Conservation (phyloP, 2,329 filamentous ascomycete species). For the Clonostachys chloroleuca region DNA sequence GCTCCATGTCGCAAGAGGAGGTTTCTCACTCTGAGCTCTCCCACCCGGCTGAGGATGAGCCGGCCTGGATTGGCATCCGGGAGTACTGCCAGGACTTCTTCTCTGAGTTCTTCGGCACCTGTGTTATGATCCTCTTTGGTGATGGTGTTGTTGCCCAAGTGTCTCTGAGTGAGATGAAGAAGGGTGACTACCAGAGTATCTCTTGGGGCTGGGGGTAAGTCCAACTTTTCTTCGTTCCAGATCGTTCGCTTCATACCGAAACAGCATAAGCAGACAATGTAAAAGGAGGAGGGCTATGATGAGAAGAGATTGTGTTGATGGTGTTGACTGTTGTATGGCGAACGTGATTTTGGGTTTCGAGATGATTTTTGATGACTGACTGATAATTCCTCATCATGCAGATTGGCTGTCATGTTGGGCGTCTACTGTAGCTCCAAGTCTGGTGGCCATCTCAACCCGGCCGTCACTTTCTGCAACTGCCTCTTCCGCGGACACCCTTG, state of each 20-base stretch:
- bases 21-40: background rate
- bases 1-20: conserved; percentile 8
- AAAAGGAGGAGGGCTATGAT: no score
- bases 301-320: no score
- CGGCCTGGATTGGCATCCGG: conserved; percentile 48
- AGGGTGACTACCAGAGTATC: conserved; percentile 45
- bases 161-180: conserved; percentile 43
- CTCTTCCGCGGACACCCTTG: conserved; percentile 65
- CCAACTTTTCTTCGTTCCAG: background rate
- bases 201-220: conserved; percentile 45
- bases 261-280: no score
- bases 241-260: no score
- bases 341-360: background rate
- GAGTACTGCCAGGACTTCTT: conserved; percentile 51
- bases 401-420: conserved; percentile 64
- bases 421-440: conserved; percentile 63
- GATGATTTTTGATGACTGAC: background rate
- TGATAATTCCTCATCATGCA: conserved; percentile 8
- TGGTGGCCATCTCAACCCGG: conserved; percentile 66
- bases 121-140: conserved; percentile 65
- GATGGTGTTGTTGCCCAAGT: conserved; percentile 70
- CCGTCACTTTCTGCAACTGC: conserved; percentile 67
- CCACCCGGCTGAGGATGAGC: conserved; percentile 11
- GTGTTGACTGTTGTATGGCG: no score
- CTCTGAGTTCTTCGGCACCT: conserved; percentile 64